Conservation (phyloP, 2,329 filamentous ascomycete genomes). For the Cladorrhinum sp. region DNA sequence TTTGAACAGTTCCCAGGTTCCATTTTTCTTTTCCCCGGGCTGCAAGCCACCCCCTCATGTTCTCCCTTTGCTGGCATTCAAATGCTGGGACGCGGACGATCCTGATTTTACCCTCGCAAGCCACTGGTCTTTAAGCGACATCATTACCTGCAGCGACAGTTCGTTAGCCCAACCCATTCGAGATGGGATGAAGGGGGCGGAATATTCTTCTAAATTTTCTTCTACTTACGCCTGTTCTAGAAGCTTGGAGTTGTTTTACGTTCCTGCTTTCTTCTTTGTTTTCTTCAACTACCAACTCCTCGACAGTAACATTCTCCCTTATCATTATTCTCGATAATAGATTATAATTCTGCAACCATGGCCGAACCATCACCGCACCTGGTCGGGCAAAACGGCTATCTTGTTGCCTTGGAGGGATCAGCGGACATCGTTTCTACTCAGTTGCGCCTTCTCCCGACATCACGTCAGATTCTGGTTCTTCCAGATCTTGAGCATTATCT, state of each 20-base stretch:
- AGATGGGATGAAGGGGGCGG: not conserved
- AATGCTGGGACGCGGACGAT: conserved; percentile 13
- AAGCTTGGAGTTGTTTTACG: not conserved
- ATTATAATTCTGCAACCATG: not conserved
- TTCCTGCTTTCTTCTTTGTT: not conserved
- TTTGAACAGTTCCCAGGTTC: not conserved
- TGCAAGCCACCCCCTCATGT: conserved; percentile 22
- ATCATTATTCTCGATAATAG: conserved; percentile 3
- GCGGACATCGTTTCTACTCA: conserved; percentile 55
- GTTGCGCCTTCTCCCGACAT: conserved; percentile 57
- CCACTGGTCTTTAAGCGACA: conserved; percentile 13
- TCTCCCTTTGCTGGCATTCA: conserved; percentile 9
- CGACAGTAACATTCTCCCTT: not conserved
- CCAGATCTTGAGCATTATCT: conserved; percentile 51
- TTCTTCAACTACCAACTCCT: not conserved
- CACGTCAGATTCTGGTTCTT: conserved; percentile 55
- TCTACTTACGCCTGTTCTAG: not conserved
- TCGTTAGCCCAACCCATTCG: not conserved
- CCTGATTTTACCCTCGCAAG: conserved; percentile 23
- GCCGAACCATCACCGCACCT: not conserved
- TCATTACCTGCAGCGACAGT: not conserved
- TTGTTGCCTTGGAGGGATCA: conserved; percentile 61
- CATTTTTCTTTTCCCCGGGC: not conserved
- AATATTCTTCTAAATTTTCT: not conserved
- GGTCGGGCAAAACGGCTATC: conserved; percentile 38